Evolutionary conservation across 306 rosid genomes (phyloP).

Genomic region (Hippophae tibetana): DNA sequence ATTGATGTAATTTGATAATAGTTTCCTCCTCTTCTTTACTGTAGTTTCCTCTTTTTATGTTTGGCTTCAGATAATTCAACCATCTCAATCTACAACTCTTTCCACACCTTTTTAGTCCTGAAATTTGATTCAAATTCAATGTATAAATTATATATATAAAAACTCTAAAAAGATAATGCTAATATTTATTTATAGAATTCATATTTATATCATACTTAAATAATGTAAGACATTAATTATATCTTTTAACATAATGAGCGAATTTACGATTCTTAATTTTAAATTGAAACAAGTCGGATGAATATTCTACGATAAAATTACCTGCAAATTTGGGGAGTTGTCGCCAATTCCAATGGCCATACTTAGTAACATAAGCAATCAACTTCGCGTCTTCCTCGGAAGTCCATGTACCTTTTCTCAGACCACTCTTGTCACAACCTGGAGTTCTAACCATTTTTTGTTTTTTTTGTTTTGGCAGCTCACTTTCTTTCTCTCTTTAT

Average conservation of each 20-base stretch:
- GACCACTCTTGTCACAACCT: conserved; percentile 44
- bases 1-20: conserved; percentile 27
- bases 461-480: neutral
- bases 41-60: conserved; percentile 54
- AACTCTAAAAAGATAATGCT: neutral
- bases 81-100: conserved; percentile 69
- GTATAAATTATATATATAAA: neutral
- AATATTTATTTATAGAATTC: no score
- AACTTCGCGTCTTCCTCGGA: conserved; percentile 67
- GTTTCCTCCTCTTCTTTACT: conserved; percentile 45
- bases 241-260: no score
- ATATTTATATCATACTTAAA: no score
- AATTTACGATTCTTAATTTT: neutral
- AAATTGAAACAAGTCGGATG: neutral
- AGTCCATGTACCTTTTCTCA: conserved; percentile 77
- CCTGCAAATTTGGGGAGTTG: conserved; percentile 88
- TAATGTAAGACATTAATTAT: no score
- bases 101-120: conserved; percentile 55
- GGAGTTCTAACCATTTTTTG: conserved; percentile 71
- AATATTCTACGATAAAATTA: neutral
- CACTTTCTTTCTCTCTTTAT: conserved; percentile 4
- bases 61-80: conserved; percentile 52
- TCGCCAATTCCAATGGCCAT: conserved; percentile 93
- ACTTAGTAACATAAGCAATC: conserved; percentile 63
- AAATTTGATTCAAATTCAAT: neutral